phyloP scores from a whole-genome alignment of 2,329 filamentous ascomycete genomes.

The Xylaria hypoxylon region DNA sequence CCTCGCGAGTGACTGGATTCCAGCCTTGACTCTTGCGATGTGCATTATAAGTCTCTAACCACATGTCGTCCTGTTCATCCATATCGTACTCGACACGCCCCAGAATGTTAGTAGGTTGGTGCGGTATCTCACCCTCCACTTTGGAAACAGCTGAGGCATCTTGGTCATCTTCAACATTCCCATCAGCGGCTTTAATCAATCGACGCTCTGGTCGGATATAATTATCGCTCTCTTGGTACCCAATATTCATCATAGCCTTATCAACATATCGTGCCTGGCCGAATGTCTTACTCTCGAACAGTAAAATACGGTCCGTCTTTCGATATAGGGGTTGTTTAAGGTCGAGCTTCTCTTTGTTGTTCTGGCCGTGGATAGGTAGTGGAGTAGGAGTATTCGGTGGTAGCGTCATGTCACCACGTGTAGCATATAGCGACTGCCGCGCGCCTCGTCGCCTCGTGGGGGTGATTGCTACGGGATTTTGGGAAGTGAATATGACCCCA shows the following conservation, averaged over 20 bases:
- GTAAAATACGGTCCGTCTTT: slow-evolving; percentile 80
- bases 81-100: slow-evolving; percentile 98
- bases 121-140: slow-evolving; percentile 67
- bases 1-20: slow-evolving; percentile 87
- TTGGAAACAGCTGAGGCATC: slow-evolving; percentile 61
- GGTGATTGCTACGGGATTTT: slow-evolving; percentile 49
- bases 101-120: slow-evolving; percentile 63
- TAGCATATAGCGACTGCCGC: slow-evolving; percentile 66
- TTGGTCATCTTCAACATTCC: slow-evolving; percentile 68
- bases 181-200: slow-evolving; percentile 73
- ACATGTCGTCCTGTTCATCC: slow-evolving; percentile 98
- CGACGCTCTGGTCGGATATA: slow-evolving; percentile 82
- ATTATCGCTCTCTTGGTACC: slow-evolving; percentile 94
- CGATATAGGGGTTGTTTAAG: slow-evolving; percentile 81
- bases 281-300: slow-evolving; percentile 85
- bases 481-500: slow-evolving; percentile 46
- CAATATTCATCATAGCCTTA: slow-evolving; percentile 94
- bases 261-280: slow-evolving; percentile 93
- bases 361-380: slow-evolving; percentile 81
- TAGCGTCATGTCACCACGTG: slow-evolving; percentile 58
- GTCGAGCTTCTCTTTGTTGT: slow-evolving; percentile 82
- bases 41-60: slow-evolving; percentile 86
- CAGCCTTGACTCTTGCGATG: slow-evolving; percentile 79
- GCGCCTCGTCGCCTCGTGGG: slow-evolving; percentile 58
- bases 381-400: slow-evolving; percentile 72